Base-by-base conservation (phyloP, 345 rosid genomes). In the Camelina laxa region DNA sequence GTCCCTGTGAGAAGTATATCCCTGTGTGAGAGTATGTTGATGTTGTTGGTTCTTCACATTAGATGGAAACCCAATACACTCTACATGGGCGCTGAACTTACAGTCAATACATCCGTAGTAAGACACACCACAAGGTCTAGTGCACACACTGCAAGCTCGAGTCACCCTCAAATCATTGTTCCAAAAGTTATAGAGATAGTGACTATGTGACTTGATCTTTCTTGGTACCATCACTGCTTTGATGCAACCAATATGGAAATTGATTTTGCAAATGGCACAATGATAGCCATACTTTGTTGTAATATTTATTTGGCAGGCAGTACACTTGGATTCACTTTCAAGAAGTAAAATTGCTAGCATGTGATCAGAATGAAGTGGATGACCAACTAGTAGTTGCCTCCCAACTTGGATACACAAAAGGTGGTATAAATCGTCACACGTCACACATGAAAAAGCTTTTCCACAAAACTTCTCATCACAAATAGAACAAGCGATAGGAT, bases 331-430 rank as follows among this genome's bases (percentile, higher is more conserved):
- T 53, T 36, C 61, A 22, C 22, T n/a, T 15, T 5, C n/a, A 38
- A 4, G 24, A 38, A 38, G 2, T 33, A 0, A 27, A 27, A 67
- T 5, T 15, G 0, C 4, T 21, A 67, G 72, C 8, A 6, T 4
- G 15, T 67, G 72, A 67, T n/a, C 12, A 53, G 38, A 3, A 12
- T 67, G 67, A 67, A 53, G 39, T 53, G 72, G 72, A 67, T 67
- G 72, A 5, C 21, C 1, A 15, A 3, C 0, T 42, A 14, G n/a
- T 4, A 2, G 0, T 62, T 1, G 13, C 1, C 2, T 42, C 21
- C 8, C 35, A 15, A 15, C 0, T 22, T 62, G 22, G 6, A n/a
- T 2, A 24, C 67, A 63, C 4, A 45, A 1, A 15, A 20, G 50
- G 4, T 45, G 50, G 7, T 2, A 45, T 45, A 45, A 6, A 45